Percentiles rank a stretch among this genome's conserved stretches.
These are phyloP conservation scores for Aquilaria agallochum DNA, from an alignment of 441 rosid genomes.

Conservation along the genomic window DNA sequence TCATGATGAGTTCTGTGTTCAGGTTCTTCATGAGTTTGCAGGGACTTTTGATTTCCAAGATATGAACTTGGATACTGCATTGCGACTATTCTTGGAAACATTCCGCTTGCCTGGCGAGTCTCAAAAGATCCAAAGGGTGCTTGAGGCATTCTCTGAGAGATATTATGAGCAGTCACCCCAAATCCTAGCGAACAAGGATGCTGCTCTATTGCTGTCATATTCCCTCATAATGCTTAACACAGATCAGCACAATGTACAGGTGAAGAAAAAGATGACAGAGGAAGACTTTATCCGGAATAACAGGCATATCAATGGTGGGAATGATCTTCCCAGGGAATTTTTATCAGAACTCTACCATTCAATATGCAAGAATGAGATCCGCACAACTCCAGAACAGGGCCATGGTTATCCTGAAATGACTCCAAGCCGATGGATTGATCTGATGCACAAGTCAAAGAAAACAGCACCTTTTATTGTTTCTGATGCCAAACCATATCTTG, in stretches of 20 bases:
- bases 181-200: slow-evolving; percentile 71
- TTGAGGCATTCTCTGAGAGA: slow-evolving; percentile 76
- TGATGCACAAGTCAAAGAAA: slow-evolving; percentile 89
- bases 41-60: slow-evolving; percentile 76
- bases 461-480: slow-evolving; percentile 69
- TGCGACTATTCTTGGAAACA: slow-evolving; percentile 66
- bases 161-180: slow-evolving; percentile 75
- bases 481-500: slow-evolving; percentile 77
- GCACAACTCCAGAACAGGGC: slow-evolving; percentile 90
- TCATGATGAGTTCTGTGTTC: slow-evolving; percentile 76
- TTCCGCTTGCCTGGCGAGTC: slow-evolving; percentile 79
- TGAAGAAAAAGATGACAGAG: slow-evolving; percentile 82
- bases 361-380: slow-evolving; percentile 77
- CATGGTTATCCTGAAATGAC: slow-evolving; percentile 87
- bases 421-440: slow-evolving; percentile 93
- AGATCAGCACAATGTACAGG: slow-evolving; percentile 79
- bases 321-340: slow-evolving; percentile 66
- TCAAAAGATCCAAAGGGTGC: slow-evolving; percentile 74
- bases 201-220: slow-evolving; percentile 71
- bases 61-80: slow-evolving; percentile 76
- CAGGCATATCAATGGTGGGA: slow-evolving; percentile 73
- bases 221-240: slow-evolving; percentile 79
- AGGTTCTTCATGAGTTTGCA: slow-evolving; percentile 83
- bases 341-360: slow-evolving; percentile 65
- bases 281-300: slow-evolving; percentile 79